A percentile compares a stretch with the other conserved stretches of the same genome.
Conservation (phyloP, 768 basidiomycete species). For the Vishniacozyma victoriae region DNA sequence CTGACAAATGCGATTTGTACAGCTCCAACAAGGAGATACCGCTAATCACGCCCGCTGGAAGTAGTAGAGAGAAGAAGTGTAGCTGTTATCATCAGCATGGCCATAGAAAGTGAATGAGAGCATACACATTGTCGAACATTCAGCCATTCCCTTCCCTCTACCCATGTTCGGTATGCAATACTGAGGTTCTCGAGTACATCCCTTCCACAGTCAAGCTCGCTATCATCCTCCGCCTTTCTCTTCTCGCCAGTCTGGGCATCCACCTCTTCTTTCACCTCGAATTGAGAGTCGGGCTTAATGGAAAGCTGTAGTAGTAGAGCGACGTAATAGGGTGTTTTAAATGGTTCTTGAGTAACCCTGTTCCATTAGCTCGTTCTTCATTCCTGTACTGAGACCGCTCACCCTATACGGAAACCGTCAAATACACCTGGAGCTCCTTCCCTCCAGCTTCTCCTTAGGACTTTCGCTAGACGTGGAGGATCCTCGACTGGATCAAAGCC, state of each 20-base stretch:
- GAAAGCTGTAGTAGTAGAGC: slow-evolving; percentile 64
- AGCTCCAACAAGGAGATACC: slow-evolving; percentile 71
- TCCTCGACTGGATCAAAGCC: slow-evolving; percentile 47
- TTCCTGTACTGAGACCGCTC: slow-evolving; percentile 4
- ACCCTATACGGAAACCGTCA: slow-evolving; percentile 48
- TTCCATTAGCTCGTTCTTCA: not conserved
- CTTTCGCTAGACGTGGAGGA: slow-evolving; percentile 37
- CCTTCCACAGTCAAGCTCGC: slow-evolving; percentile 54
- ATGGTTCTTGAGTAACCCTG: slow-evolving; percentile 72
- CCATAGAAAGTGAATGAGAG: slow-evolving; percentile 11
- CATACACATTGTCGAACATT: slow-evolving; percentile 81
- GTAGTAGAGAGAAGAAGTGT: slow-evolving; percentile 85
- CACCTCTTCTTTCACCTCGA: slow-evolving; percentile 51
- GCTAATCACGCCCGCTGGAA: slow-evolving; percentile 68
- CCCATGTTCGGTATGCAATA: slow-evolving; percentile 79
- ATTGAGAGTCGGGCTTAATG: slow-evolving; percentile 10
- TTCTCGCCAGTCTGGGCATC: slow-evolving; percentile 45
- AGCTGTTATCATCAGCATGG: slow-evolving; percentile 54
- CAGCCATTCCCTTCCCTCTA: slow-evolving; percentile 86
- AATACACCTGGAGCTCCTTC: slow-evolving; percentile 41
- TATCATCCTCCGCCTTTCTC: slow-evolving; percentile 48
- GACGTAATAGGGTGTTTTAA: slow-evolving; percentile 86
- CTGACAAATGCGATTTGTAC: slow-evolving; percentile 74
- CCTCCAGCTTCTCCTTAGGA: slow-evolving; percentile 39
- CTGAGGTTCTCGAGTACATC: slow-evolving; percentile 80